Evolutionary conservation across 108 stramenopile genomes (phyloP), one percentile per base, ranked within the genome.

Genomic region (Phaeodactylum tricornutum): DNA sequence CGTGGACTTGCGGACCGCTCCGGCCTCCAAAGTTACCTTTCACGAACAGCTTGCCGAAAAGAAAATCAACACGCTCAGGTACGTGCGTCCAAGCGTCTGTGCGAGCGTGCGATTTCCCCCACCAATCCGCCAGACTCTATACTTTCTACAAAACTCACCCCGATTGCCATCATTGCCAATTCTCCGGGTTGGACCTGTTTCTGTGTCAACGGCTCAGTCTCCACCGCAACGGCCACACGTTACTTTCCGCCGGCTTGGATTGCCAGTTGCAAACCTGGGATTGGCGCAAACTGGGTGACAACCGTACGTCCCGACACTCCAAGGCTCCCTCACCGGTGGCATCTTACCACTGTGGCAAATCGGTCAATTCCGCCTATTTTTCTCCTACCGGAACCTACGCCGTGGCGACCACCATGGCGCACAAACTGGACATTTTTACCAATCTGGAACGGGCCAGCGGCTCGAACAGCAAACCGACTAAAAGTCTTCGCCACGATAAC

Each of bases 61-160:
- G 57, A 92, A 92, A 55, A 76, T 92, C 51, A 90, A 91, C 50
- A 80, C 71, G 3, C 38, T 91, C 28, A 83, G 79, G 84, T 85
- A 51, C n/a, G n/a, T n/a, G n/a, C n/a, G n/a, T n/a, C n/a, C n/a
- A n/a, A n/a, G n/a, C n/a, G n/a, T n/a, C n/a, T n/a, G n/a, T n/a
- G n/a, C n/a, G n/a, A n/a, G n/a, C n/a, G n/a, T n/a, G n/a, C n/a
- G n/a, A n/a, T n/a, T n/a, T n/a, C n/a, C n/a, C n/a, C n/a, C n/a
- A n/a, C n/a, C n/a, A n/a, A n/a, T n/a, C n/a, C n/a, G n/a, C n/a
- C n/a, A n/a, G n/a, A n/a, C n/a, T n/a, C n/a, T n/a, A n/a, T n/a
- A n/a, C n/a, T n/a, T n/a, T n/a, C n/a, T n/a, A n/a, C n/a, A n/a
- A n/a, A n/a, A n/a, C n/a, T n/a, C n/a, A n/a, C n/a, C n/a, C n/a